Evolutionary conservation across 106 monocot genomes (phyloP).

Genomic region (Dioscorea alata): DNA sequence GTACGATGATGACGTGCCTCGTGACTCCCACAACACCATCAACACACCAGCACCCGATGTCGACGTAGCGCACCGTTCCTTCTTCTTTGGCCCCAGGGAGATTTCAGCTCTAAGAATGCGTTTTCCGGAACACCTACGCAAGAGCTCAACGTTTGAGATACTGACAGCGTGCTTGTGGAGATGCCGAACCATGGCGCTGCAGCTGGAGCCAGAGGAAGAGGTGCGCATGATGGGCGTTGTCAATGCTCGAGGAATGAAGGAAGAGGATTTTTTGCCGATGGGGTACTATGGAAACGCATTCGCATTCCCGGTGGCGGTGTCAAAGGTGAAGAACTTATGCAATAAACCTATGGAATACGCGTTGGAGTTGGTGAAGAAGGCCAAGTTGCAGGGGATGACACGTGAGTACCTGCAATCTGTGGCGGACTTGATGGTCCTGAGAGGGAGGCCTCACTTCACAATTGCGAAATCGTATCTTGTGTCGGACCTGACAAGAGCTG

Average conservation of each 20-base stretch:
- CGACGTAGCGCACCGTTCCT: conserved; percentile 4
- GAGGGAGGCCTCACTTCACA: conserved; percentile 34
- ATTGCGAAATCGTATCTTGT: conserved; percentile 20
- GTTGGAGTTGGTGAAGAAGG: conserved; percentile 32
- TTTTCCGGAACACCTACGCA: conserved; percentile 22
- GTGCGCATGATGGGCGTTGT: conserved; percentile 37
- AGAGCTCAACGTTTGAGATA: conserved; percentile 26
- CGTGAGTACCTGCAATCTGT: conserved; percentile 47
- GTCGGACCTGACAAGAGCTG: conserved; percentile 38
- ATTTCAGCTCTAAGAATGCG: conserved; percentile 14
- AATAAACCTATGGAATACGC: conserved; percentile 30
- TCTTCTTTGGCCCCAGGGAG: conserved; percentile 46
- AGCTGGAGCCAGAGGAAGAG: conserved; percentile 26
- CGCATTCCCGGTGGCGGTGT: conserved; percentile 26
- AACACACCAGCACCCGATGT: background rate
- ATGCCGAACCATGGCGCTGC: conserved; percentile 35
- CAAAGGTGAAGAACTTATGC: conserved; percentile 28
- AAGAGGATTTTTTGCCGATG: conserved; percentile 15
- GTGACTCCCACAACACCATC: background rate
- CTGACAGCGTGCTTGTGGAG: conserved; percentile 50
- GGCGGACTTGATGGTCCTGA: conserved; percentile 43
- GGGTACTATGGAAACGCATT: conserved; percentile 64
- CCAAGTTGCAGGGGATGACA: conserved; percentile 17
- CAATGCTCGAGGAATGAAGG: conserved; percentile 20
- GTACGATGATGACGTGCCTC: conserved; percentile 16